phyloP scores from a whole-genome alignment of 1,284 basidiomycete genomes.

The Boletus semigastroideus region DNA sequence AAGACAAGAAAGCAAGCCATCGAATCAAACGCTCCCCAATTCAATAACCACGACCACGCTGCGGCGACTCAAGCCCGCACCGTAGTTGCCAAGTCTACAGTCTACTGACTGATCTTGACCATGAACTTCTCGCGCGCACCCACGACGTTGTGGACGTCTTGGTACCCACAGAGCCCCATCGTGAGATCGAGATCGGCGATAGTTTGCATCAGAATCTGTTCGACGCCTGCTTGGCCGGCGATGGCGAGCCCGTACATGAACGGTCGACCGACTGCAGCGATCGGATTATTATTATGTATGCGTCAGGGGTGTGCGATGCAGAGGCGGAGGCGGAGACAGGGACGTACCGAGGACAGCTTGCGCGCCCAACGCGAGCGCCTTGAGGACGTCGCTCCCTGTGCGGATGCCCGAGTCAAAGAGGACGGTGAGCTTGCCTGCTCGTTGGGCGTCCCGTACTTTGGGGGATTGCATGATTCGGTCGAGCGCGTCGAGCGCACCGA shows the following conservation, averaged over 20 bases:
- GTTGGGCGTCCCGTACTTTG: conserved; percentile 57
- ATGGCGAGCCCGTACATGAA: conserved; percentile 55
- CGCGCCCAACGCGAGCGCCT: conserved; percentile 71
- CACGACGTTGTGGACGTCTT: conserved; percentile 38
- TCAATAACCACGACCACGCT: too few species aligned
- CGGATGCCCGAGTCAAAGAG: conserved; percentile 82
- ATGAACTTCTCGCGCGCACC: conserved; percentile 33
- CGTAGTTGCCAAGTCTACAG: too few species aligned
- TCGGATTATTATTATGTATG: too few species aligned
- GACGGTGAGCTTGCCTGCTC: conserved; percentile 59
- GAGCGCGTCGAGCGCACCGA: conserved; percentile 61
- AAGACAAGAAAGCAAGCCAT: too few species aligned
- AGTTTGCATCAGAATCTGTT: conserved; percentile 49
- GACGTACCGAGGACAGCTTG: conserved; percentile 59
- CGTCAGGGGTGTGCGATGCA: too few species aligned
- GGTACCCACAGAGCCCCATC: conserved; percentile 46
- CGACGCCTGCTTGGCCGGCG: conserved; percentile 52
- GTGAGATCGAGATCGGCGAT: conserved; percentile 58
- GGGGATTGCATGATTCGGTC: conserved; percentile 48
- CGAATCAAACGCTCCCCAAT: too few species aligned
- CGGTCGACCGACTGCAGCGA: conserved; percentile 49
- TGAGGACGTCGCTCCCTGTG: conserved; percentile 73
- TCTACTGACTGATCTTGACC: conserved; percentile 14
- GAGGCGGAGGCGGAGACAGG: background rate
- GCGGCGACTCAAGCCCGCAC: background rate